These are phyloP conservation scores for Pyrenopolyporus hunteri DNA, from an alignment of 495 filamentous ascomycete genomes.

Conservation along the genomic window DNA sequence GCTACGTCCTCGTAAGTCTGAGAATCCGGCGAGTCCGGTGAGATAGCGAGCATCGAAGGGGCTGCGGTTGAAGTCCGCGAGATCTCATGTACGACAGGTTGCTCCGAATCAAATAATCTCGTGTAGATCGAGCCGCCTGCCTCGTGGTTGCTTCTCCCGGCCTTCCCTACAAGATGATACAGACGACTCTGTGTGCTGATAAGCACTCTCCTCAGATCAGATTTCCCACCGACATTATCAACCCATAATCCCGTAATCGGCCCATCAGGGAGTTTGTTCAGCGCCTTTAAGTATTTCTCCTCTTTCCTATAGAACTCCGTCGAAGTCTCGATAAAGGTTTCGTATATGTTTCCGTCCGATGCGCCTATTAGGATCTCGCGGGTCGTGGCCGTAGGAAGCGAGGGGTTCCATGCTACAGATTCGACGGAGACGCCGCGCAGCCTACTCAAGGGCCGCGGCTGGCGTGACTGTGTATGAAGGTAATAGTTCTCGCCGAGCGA, in stretches of 20 bases:
- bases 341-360: constrained; percentile 91
- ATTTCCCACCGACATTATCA: constrained; percentile 67
- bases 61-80: constrained; percentile 58
- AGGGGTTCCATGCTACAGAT: constrained; percentile 92
- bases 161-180: constrained; percentile 77
- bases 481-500: constrained; percentile 96
- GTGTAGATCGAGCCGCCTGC: constrained; percentile 82
- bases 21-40: constrained; percentile 69
- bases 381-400: constrained; percentile 92
- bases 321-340: constrained; percentile 92
- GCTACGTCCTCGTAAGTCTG: constrained; percentile 43
- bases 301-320: constrained; percentile 94
- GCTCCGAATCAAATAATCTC: constrained; percentile 86
- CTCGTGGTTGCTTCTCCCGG: constrained; percentile 74
- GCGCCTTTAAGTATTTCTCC: constrained; percentile 83
- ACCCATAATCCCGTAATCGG: constrained; percentile 82
- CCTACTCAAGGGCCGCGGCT: constrained; percentile 79
- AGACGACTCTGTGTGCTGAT: constrained; percentile 77
- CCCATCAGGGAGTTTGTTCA: constrained; percentile 80
- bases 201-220: constrained; percentile 76
- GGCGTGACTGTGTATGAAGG: constrained; percentile 90
- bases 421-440: constrained; percentile 88
- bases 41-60: constrained; percentile 71
- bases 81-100: constrained; percentile 73
- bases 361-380: constrained; percentile 94